A percentile compares a stretch with the other conserved stretches of the same genome.
Conservation (phyloP, 768 basidiomycete species). For the Agrocybe pediades region DNA sequence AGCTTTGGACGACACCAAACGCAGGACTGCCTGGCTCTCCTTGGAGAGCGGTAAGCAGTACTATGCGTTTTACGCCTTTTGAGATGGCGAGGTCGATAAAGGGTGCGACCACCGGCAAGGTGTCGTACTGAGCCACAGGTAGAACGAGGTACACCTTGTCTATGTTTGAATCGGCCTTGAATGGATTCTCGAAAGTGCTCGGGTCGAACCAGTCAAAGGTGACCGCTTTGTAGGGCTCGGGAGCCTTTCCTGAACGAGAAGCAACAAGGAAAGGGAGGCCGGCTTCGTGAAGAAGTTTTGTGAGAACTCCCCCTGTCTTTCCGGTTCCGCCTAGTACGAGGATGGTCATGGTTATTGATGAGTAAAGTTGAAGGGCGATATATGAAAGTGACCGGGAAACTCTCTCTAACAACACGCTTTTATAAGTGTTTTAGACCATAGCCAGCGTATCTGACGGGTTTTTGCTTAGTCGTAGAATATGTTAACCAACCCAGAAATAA, state of each 20-base stretch:
- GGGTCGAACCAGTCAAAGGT: conserved; percentile 27
- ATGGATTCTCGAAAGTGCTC: conserved; percentile 28
- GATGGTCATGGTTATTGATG: conserved; percentile 34
- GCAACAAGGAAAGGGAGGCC: conserved; percentile 24
- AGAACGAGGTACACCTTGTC: conserved; percentile 23
- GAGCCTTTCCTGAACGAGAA: conserved; percentile 22
- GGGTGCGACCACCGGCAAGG: conserved; percentile 16
- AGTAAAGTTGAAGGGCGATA: too few species aligned
- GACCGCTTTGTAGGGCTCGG: conserved; percentile 25
- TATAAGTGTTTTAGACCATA: too few species aligned
- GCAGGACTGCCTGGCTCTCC: conserved; percentile 4
- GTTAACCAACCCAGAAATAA: too few species aligned
- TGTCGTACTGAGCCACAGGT: conserved; percentile 12
- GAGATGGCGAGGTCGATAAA: conserved; percentile 28
- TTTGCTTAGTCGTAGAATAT: too few species aligned
- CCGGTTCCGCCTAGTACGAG: conserved; percentile 34
- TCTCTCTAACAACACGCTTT: too few species aligned
- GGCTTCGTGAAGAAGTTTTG: conserved; percentile 21
- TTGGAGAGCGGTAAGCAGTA: conserved; percentile 23
- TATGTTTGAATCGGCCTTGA: conserved; percentile 18
- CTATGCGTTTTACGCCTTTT: conserved; percentile 32
- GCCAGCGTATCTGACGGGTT: too few species aligned
- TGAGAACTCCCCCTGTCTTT: conserved; percentile 25
- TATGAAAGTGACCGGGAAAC: too few species aligned
- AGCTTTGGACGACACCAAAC: conserved; percentile 22